These are phyloP conservation scores for Neonothopanus nambi DNA, from an alignment of 1,284 basidiomycete species.

Conservation along the genomic window DNA sequence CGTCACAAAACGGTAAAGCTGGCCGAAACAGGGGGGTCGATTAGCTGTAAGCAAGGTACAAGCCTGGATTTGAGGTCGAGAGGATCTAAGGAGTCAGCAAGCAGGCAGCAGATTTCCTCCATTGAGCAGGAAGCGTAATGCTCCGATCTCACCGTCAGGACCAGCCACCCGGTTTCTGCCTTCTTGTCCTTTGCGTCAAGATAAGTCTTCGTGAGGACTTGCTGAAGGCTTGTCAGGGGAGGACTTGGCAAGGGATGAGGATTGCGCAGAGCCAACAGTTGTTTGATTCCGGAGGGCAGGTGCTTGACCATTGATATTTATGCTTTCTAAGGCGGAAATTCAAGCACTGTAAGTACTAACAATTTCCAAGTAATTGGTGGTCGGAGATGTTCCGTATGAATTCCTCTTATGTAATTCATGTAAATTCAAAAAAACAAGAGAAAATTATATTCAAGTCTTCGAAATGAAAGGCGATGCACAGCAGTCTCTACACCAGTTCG, in stretches of 20 bases:
- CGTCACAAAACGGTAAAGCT: slow-evolving; percentile 78
- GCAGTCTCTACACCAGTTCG: too few relatives aligned
- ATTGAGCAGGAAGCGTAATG: slow-evolving; percentile 15
- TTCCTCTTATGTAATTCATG: too few relatives aligned
- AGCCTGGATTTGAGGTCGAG: slow-evolving; percentile 56
- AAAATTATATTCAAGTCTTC: background rate
- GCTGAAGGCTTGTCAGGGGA: slow-evolving; percentile 50
- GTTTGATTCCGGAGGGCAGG: slow-evolving; percentile 59
- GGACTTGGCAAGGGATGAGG: slow-evolving; percentile 66
- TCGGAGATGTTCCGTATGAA: too few relatives aligned
- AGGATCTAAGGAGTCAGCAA: slow-evolving; percentile 1
- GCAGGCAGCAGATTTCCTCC: background rate
- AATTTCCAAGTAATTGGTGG: too few relatives aligned
- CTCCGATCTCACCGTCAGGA: slow-evolving; percentile 62
- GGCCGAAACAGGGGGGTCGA: slow-evolving; percentile 75
- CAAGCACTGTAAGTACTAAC: too few relatives aligned
- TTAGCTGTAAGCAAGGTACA: slow-evolving; percentile 85
- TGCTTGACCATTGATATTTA: slow-evolving; percentile 38
- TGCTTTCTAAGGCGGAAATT: background rate
- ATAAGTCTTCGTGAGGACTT: slow-evolving; percentile 58
- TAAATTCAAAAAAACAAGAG: too few relatives aligned
- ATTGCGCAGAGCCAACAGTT: slow-evolving; percentile 69
- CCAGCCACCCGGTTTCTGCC: slow-evolving; percentile 81
- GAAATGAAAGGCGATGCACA: background rate
- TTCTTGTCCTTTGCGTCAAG: slow-evolving; percentile 62